These are phyloP conservation scores for Clavispora asparagi DNA, from an alignment of 805 yeast genomes.

Conservation along the genomic window DNA sequence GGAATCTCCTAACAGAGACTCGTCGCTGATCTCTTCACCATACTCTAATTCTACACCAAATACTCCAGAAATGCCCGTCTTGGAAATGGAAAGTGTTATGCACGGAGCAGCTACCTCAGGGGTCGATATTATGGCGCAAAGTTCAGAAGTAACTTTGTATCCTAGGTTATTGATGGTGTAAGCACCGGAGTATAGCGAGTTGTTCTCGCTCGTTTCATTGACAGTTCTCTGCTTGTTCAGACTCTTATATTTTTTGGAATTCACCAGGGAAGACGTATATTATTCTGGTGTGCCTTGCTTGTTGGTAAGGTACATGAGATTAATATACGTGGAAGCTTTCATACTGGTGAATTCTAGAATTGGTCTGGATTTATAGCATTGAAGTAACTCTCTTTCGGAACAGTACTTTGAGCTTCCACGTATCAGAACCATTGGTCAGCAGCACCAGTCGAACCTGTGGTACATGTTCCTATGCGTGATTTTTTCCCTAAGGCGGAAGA, in stretches of 20 bases:
- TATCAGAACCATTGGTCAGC: slow-evolving; percentile 25
- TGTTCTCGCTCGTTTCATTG: slow-evolving; percentile 1
- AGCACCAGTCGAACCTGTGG: slow-evolving; percentile 35
- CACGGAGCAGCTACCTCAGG: slow-evolving; percentile 14
- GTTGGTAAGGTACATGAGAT: slow-evolving; percentile 13
- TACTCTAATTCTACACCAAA: not conserved
- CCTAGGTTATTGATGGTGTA: slow-evolving; percentile 5
- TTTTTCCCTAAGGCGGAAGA: not conserved
- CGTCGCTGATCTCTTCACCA: not conserved
- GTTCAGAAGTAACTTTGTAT: slow-evolving; percentile 43
- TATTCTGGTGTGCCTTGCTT: slow-evolving; percentile 12
- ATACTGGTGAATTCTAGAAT: not conserved
- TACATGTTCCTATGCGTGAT: slow-evolving; percentile 15
- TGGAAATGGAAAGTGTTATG: not conserved
- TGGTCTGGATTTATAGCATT: slow-evolving; percentile 24
- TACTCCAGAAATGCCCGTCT: slow-evolving; percentile 1
- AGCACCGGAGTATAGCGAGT: not conserved
- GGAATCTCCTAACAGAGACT: not conserved
- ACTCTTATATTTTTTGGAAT: not conserved
- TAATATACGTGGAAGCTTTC: slow-evolving; percentile 21
- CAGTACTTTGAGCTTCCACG: slow-evolving; percentile 8
- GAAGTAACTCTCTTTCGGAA: slow-evolving; percentile 23
- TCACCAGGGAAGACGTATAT: slow-evolving; percentile 14
- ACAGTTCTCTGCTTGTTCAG: slow-evolving; percentile 29
- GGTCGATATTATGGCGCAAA: slow-evolving; percentile 38